Evolutionary conservation across 2,329 filamentous ascomycete genomes (phyloP).

Genomic region (Hypoxylon sp.): DNA sequence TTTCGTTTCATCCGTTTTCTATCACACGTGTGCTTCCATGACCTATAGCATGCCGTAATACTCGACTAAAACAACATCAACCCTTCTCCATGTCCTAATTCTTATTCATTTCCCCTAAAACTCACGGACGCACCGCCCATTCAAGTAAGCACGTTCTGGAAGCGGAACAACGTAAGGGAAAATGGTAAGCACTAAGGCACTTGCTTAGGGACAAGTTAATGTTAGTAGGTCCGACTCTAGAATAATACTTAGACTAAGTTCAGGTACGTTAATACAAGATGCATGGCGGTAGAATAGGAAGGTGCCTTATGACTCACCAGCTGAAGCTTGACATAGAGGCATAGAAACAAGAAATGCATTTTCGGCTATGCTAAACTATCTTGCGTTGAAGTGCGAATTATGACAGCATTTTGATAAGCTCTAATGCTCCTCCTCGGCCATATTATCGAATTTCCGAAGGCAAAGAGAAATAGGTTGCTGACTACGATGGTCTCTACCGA

Average conservation of each 20-base stretch:
- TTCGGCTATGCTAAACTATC: not conserved
- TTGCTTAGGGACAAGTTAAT: not conserved
- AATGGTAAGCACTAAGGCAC: conserved; percentile 8
- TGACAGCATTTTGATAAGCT: not conserved
- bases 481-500: not conserved
- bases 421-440: not conserved
- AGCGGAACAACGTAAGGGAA: not conserved
- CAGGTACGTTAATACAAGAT: not conserved
- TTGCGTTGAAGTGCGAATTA: too few relatives aligned
- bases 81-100: too few relatives aligned
- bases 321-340: not conserved
- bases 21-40: not conserved
- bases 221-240: conserved; percentile 3
- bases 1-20: not conserved
- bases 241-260: not conserved
- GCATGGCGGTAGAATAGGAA: not conserved
- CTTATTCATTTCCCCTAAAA: not conserved
- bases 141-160: not conserved
- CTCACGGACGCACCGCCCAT: not conserved
- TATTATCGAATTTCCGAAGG: conserved; percentile 10
- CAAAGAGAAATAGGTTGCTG: not conserved
- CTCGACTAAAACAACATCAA: not conserved
- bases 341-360: not conserved
- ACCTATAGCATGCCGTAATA: not conserved
- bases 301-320: not conserved